Percentiles rank a stretch among this genome's conserved stretches.
phyloP scores from a whole-genome alignment of 2,329 filamentous ascomycete species.

The Helicocarpus griseus region DNA sequence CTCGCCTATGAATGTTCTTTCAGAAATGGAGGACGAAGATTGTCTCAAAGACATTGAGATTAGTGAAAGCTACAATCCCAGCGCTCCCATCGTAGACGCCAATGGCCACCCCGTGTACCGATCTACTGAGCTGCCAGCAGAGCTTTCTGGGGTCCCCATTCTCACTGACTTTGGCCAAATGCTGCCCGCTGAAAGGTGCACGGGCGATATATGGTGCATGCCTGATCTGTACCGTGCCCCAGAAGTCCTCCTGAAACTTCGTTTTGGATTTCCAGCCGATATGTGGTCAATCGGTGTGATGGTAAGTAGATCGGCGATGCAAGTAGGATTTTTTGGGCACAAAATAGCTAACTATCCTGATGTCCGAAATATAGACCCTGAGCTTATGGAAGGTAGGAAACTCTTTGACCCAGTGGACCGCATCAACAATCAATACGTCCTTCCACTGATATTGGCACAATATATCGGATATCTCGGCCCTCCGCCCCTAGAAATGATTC shows the following conservation, averaged over 20 bases:
- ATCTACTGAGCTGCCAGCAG: constrained; percentile 8
- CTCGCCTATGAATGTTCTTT: constrained; percentile 11
- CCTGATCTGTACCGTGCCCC: constrained; percentile 18
- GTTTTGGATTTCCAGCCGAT: constrained; percentile 16
- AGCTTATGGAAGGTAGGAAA: constrained; percentile 20
- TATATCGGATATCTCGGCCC: constrained; percentile 21
- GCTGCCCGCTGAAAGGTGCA: constrained; percentile 2
- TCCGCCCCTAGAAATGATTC: constrained; percentile 17
- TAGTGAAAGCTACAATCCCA: constrained; percentile 5
- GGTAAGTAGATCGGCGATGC: no score
- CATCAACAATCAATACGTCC: constrained; percentile 17
- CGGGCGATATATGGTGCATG: constrained; percentile 17
- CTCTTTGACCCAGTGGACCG: constrained; percentile 20
- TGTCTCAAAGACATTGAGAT: constrained; percentile 10
- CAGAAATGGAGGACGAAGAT: constrained; percentile 3
- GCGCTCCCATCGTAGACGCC: constrained; percentile 5
- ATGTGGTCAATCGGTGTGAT: constrained; percentile 20
- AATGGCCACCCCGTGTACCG: constrained; percentile 6
- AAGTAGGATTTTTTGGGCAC: no score
- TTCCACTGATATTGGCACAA: constrained; percentile 19
- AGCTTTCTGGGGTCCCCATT: constrained; percentile 11
- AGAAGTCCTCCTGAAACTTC: constrained; percentile 16
- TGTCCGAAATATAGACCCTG: constrained; percentile 22
- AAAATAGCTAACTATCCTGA: no score
- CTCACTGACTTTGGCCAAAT: constrained; percentile 19